Conservation (phyloP, 345 rosid species). For the Ailanthus altissimus region DNA sequence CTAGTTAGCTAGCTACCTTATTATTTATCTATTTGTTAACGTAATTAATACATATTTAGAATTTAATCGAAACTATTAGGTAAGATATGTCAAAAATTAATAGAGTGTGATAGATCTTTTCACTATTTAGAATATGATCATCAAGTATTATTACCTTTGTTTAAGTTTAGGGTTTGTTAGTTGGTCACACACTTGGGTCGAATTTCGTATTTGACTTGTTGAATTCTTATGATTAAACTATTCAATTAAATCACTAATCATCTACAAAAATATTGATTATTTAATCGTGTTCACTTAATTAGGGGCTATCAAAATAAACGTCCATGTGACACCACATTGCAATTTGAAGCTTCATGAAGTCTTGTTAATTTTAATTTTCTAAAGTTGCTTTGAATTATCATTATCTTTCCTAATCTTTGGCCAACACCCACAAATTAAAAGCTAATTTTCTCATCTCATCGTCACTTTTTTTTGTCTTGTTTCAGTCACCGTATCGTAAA, state of each 20-base stretch:
- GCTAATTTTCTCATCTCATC: not conserved
- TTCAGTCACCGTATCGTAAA: not conserved
- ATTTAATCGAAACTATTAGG: no score
- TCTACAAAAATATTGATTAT: not conserved
- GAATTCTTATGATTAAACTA: not conserved
- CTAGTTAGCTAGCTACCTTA: not conserved
- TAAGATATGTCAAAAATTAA: no score
- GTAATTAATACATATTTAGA: no score
- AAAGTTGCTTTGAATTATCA: not conserved
- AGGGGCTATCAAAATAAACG: not conserved
- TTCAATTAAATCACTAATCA: not conserved
- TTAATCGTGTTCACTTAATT: not conserved
- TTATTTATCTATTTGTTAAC: no score
- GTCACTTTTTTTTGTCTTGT: not conserved
- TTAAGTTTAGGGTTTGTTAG: not conserved
- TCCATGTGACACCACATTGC: constrained; percentile 6
- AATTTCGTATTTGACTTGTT: not conserved
- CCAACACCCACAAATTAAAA: not conserved
- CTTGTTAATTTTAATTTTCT: not conserved
- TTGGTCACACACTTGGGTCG: not conserved
- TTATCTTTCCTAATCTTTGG: not conserved
- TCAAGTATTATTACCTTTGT: no score
- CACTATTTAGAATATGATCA: not conserved
- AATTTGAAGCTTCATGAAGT: not conserved
- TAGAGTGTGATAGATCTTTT: no score